Conservation (phyloP, 2,329 filamentous ascomycete species). For the Elsinoe australis region DNA sequence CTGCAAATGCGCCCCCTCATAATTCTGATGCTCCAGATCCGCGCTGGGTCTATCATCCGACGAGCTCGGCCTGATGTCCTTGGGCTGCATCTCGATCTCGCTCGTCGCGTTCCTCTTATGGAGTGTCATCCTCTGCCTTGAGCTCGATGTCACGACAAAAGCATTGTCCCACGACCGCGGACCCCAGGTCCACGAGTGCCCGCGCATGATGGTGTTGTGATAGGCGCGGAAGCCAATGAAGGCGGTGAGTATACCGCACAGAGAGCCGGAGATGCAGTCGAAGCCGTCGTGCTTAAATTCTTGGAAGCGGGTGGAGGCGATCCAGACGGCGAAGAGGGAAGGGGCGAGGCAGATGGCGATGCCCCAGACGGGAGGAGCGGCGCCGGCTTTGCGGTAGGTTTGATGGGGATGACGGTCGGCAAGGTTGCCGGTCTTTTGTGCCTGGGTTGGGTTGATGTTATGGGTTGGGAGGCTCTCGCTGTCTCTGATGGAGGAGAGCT, state of each 20-base stretch:
- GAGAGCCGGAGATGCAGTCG: conserved; percentile 77
- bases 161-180: conserved; percentile 64
- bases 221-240: conserved; percentile 78
- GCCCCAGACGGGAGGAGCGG: conserved; percentile 75
- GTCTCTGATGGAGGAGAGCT: neutral
- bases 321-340: conserved; percentile 67
- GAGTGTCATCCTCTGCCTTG: conserved; percentile 10
- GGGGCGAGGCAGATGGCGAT: conserved; percentile 63
- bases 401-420: conserved; percentile 33
- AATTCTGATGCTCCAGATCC: conserved; percentile 10
- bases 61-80: conserved; percentile 11
- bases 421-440: conserved; percentile 13
- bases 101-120: neutral
- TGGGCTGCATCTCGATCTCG: conserved; percentile 12
- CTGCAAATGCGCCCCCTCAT: conserved; percentile 1
- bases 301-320: conserved; percentile 77
- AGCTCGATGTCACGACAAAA: conserved; percentile 44
- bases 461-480: conserved; percentile 23
- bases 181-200: conserved; percentile 85
- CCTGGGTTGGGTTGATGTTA: conserved; percentile 14
- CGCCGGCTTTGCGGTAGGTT: conserved; percentile 62
- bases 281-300: conserved; percentile 89
- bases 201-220: conserved; percentile 69
- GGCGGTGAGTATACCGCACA: conserved; percentile 64
- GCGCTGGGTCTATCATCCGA: conserved; percentile 13